Conservation (phyloP, 2,329 filamentous ascomycete genomes). For the Aspergillus ustus region DNA sequence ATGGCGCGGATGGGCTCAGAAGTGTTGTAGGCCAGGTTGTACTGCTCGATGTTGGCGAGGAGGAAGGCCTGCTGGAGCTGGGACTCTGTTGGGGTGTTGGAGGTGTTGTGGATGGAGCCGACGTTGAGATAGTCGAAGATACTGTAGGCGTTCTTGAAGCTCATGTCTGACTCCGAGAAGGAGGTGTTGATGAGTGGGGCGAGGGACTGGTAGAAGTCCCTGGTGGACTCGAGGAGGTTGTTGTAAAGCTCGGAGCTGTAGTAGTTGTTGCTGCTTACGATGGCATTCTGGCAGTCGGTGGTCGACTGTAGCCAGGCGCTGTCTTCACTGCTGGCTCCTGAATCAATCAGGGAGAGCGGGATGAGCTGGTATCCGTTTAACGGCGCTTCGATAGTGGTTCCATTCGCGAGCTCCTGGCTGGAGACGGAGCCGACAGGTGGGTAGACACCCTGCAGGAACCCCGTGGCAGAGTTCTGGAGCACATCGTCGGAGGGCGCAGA, state of each 20-base stretch:
- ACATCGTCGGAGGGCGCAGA: slow-evolving; percentile 76
- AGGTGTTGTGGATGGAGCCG: slow-evolving; percentile 64
- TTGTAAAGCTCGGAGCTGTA: slow-evolving; percentile 58
- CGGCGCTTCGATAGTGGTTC: slow-evolving; percentile 67
- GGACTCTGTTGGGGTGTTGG: slow-evolving; percentile 62
- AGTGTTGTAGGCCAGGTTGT: slow-evolving; percentile 78
- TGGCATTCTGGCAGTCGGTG: slow-evolving; percentile 59
- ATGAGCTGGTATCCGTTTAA: slow-evolving; percentile 84
- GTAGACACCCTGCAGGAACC: slow-evolving; percentile 85
- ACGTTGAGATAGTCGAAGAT: slow-evolving; percentile 71
- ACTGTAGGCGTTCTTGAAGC: slow-evolving; percentile 66
- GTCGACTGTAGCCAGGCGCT: slow-evolving; percentile 63
- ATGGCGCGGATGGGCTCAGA: slow-evolving; percentile 53
- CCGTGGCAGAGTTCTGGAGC: slow-evolving; percentile 77
- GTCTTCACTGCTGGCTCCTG: slow-evolving; percentile 64
- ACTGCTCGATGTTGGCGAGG: slow-evolving; percentile 82
- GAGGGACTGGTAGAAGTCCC: slow-evolving; percentile 58
- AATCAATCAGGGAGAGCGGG: slow-evolving; percentile 67
- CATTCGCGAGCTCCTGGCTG: slow-evolving; percentile 71
- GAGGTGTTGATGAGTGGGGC: slow-evolving; percentile 58
- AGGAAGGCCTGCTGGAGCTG: slow-evolving; percentile 67
- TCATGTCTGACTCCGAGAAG: slow-evolving; percentile 54
- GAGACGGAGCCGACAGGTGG: slow-evolving; percentile 69
- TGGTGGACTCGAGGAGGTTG: slow-evolving; percentile 52
- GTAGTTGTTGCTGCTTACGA: slow-evolving; percentile 63